These are phyloP conservation scores for Dillenia turbinata DNA, from an alignment of 164 flowering plant species.

Conservation along the genomic window DNA sequence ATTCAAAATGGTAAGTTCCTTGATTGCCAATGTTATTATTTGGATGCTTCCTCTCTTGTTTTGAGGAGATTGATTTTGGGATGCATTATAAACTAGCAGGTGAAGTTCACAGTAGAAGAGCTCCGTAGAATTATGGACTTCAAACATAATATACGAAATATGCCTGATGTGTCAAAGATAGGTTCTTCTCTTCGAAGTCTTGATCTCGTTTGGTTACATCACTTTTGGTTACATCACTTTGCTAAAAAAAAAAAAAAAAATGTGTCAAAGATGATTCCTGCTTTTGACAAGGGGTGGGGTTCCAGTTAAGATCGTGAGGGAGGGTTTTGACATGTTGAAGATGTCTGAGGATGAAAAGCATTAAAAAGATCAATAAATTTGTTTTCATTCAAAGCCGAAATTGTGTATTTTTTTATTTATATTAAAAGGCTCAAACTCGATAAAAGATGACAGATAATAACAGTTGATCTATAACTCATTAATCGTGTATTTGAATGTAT, in stretches of 20 bases:
- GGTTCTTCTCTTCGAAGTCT: no score
- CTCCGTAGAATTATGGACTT: constrained; percentile 36
- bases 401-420: no score
- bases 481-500: no score
- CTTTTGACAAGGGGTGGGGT: no score
- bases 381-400: neutral
- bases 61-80: neutral
- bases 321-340: constrained; percentile 27
- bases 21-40: neutral
- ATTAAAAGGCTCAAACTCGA: no score
- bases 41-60: neutral
- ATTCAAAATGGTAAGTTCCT: constrained; percentile 7
- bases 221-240: no score
- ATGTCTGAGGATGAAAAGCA: constrained; percentile 16
- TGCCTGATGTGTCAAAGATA: no score
- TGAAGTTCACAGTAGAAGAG: constrained; percentile 42
- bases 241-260: no score
- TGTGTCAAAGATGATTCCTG: no score
- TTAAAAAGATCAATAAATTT: constrained; percentile 23
- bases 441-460: no score
- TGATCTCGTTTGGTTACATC: no score
- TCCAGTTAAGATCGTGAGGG: constrained; percentile 30
- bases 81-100: constrained; percentile 19
- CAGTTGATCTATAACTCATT: no score
- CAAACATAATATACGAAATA: constrained; percentile 35